Conservation (phyloP, 2,329 filamentous ascomycete genomes). For the Aspergillus hortae region DNA sequence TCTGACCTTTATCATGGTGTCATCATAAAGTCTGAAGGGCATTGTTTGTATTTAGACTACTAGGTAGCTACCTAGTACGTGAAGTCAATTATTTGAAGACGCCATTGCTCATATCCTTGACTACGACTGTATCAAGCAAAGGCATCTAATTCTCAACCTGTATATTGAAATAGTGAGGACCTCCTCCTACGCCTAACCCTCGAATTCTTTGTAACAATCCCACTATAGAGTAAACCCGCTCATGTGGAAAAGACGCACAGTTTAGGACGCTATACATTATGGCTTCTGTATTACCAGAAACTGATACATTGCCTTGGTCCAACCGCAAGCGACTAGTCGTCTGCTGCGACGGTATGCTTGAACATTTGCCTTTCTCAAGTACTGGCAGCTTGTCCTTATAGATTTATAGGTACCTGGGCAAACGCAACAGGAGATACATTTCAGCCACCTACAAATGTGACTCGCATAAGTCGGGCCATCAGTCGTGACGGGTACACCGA, state of each 20-base stretch:
- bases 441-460: slow-evolving; percentile 2
- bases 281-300: background rate
- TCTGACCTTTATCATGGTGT: background rate
- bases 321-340: slow-evolving; percentile 2
- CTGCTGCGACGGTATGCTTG: slow-evolving; percentile 1
- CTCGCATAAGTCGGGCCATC: slow-evolving; percentile 3
- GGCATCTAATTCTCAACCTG: background rate
- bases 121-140: background rate
- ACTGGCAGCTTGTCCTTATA: background rate
- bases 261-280: background rate
- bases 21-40: no score
- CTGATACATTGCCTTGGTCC: background rate
- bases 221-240: background rate
- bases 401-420: slow-evolving; percentile 2
- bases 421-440: background rate
- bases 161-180: background rate
- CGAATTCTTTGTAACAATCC: background rate
- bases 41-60: background rate
- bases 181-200: background rate
- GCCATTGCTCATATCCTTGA: background rate
- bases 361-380: background rate
- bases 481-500: background rate
- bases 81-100: background rate
- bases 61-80: background rate
- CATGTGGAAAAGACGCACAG: background rate